phyloP scores from a whole-genome alignment of 805 yeast genomes.

The Cyberlindnera euphorbiiphila region DNA sequence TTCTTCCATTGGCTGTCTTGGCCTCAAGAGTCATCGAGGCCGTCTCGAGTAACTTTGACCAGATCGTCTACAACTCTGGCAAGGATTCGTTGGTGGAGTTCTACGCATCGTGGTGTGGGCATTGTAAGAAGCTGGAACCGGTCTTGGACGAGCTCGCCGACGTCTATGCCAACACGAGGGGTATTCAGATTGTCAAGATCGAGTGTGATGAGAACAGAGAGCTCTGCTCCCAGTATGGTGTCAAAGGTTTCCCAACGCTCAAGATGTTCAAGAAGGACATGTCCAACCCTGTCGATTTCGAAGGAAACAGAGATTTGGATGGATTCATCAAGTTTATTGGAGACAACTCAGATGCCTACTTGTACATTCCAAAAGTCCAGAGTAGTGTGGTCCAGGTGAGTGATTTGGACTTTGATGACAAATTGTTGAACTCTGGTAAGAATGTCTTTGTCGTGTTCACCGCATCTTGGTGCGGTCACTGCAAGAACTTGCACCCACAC shows the following conservation, averaged over 20 bases:
- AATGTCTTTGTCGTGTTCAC: constrained; percentile 36
- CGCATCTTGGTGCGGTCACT: constrained; percentile 54
- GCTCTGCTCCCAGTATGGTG: constrained; percentile 56
- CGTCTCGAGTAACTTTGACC: constrained; percentile 42
- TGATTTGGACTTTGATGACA: constrained; percentile 33
- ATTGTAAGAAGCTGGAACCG: constrained; percentile 89
- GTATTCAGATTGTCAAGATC: constrained; percentile 76
- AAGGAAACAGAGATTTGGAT: constrained; percentile 69
- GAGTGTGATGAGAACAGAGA: constrained; percentile 91
- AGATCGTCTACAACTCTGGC: constrained; percentile 52
- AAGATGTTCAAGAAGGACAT: constrained; percentile 60
- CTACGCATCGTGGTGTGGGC: constrained; percentile 97
- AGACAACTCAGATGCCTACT: constrained; percentile 32
- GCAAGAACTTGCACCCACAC: constrained; percentile 44
- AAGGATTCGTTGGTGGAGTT: constrained; percentile 80
- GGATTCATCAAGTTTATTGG: constrained; percentile 63
- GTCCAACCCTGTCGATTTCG: constrained; percentile 58
- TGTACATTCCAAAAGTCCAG: constrained; percentile 25
- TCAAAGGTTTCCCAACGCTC: constrained; percentile 90
- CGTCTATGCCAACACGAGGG: constrained; percentile 46
- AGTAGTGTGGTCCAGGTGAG: constrained; percentile 26
- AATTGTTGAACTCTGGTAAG: constrained; percentile 25
- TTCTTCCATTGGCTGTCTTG: constrained; percentile 8
- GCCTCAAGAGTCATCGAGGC: constrained; percentile 13
- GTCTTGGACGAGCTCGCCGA: constrained; percentile 80